Percentiles rank a stretch among this genome's conserved stretches.
Evolutionary conservation across 257 asterid genomes (phyloP).

Genomic region (Scutellaria minor): DNA sequence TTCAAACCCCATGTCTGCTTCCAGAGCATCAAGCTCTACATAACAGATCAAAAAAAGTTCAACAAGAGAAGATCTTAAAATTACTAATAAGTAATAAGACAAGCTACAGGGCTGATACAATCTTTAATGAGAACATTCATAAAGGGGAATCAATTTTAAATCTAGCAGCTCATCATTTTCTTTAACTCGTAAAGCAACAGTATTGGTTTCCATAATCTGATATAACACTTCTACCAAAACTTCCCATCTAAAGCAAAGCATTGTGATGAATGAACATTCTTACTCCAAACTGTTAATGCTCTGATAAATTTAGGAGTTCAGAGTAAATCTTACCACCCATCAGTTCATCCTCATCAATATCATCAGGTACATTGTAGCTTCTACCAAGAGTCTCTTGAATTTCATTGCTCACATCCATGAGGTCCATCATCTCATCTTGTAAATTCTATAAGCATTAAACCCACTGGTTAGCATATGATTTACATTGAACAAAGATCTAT

Average conservation of each 20-base stretch:
- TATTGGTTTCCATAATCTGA: neutral
- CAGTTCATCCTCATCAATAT: conserved; percentile 94
- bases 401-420: conserved; percentile 97
- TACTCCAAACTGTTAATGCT: conserved; percentile 5
- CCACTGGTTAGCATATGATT: conserved; percentile 15
- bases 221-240: conserved; percentile 14
- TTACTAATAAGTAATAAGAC: no score
- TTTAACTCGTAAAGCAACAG: neutral
- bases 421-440: conserved; percentile 99
- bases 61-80: neutral
- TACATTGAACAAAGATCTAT: conserved; percentile 22
- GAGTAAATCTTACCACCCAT: conserved; percentile 76
- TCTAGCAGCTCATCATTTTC: conserved; percentile 9
- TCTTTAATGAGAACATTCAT: no score
- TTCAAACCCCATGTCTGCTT: conserved; percentile 97
- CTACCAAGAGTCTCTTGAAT: conserved; percentile 97
- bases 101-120: no score
- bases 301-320: conserved; percentile 16
- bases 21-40: conserved; percentile 98
- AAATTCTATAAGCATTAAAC: conserved; percentile 58
- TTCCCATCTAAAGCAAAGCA: conserved; percentile 3
- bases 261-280: conserved; percentile 6
- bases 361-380: conserved; percentile 95
- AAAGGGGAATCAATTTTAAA: neutral
- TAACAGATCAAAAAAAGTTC: conserved; percentile 15